A percentile compares a stretch with the other conserved stretches of the same genome.
Evolutionary conservation across 495 filamentous ascomycete genomes (phyloP).

Genomic region (Copromyces sp.): DNA sequence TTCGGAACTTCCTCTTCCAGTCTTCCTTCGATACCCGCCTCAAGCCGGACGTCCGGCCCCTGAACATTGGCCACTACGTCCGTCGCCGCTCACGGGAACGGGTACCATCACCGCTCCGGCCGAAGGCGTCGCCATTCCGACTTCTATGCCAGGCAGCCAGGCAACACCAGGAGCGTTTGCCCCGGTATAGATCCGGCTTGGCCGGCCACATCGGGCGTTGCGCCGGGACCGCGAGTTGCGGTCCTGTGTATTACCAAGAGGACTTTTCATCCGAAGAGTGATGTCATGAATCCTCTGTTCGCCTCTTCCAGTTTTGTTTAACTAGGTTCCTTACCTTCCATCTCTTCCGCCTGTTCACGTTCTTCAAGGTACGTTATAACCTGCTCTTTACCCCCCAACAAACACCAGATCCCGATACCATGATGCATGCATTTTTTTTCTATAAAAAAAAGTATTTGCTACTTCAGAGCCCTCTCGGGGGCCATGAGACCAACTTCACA

Average conservation of each 20-base stretch:
- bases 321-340: too few species aligned
- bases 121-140: background rate
- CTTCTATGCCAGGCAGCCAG: background rate
- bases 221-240: background rate
- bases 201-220: background rate
- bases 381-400: too few species aligned
- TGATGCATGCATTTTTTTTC: conserved; percentile 74
- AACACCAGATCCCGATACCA: conserved; percentile 25
- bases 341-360: conserved; percentile 7
- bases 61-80: background rate
- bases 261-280: background rate
- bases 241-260: background rate
- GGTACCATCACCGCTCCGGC: background rate
- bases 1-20: background rate
- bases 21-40: background rate
- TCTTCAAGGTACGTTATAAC: conserved; percentile 79
- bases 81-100: background rate
- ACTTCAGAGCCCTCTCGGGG: conserved; percentile 85
- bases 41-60: background rate
- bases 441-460: conserved; percentile 86
- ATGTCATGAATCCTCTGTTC: background rate
- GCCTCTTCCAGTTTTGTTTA: background rate
- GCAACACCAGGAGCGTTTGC: background rate
- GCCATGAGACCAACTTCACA: conserved; percentile 98
- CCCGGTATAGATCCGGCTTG: background rate